Percentiles rank a stretch among this genome's conserved stretches.
These are phyloP conservation scores for Terfezia claveryi DNA, from an alignment of 495 filamentous ascomycete genomes.

Conservation along the genomic window DNA sequence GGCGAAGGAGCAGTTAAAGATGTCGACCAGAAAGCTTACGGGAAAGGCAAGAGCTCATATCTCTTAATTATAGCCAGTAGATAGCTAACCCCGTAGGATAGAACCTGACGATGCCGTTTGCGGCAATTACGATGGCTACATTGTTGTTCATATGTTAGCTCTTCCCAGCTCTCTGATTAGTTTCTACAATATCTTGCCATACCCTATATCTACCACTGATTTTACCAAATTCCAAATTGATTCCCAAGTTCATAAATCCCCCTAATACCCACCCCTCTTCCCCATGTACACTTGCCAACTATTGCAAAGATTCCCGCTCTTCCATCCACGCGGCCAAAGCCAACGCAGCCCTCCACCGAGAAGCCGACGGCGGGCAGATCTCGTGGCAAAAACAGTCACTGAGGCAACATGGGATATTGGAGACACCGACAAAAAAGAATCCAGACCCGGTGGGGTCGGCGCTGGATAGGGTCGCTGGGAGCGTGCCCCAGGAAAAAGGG, in stretches of 20 bases:
- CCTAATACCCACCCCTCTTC: not conserved
- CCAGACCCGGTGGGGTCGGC: not conserved
- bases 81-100: not conserved
- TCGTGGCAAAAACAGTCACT: slow-evolving; percentile 26
- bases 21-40: not conserved
- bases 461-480: not conserved
- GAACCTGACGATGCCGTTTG: slow-evolving; percentile 18
- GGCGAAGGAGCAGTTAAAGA: not conserved
- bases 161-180: not conserved
- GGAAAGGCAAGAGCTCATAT: not conserved
- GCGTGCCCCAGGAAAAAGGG: too few relatives aligned
- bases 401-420: slow-evolving; percentile 24
- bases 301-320: slow-evolving; percentile 17
- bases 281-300: not conserved
- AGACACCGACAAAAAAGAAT: slow-evolving; percentile 14
- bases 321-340: slow-evolving; percentile 25
- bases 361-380: slow-evolving; percentile 28
- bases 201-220: not conserved
- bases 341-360: slow-evolving; percentile 23
- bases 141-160: slow-evolving; percentile 22
- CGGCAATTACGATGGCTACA: slow-evolving; percentile 27
- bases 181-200: not conserved
- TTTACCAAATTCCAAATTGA: too few relatives aligned
- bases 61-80: not conserved
- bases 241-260: too few relatives aligned